Evolutionary conservation across 192 early-diverging fungal genomes (phyloP).

Genomic region (Coemansia sp.): DNA sequence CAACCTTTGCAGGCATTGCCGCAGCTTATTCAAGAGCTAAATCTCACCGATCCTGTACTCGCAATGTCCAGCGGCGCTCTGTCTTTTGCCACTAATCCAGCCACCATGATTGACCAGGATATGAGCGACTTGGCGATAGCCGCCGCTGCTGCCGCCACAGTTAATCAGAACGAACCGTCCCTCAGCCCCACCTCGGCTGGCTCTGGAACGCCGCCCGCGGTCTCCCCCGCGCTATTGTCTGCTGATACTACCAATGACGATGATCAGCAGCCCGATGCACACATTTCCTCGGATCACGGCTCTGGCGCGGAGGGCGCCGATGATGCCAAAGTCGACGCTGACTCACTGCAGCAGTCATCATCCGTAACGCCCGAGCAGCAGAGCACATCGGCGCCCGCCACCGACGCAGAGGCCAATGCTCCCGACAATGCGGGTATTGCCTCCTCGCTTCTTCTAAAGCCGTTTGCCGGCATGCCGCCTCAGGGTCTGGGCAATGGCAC

Average conservation of each 20-base stretch:
- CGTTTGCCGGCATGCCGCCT: conserved; percentile 17
- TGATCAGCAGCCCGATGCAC: not conserved
- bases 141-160: conserved; percentile 5
- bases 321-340: not conserved
- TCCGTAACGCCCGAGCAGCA: not conserved
- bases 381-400: not conserved
- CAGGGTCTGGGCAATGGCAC: conserved; percentile 27
- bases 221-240: not conserved
- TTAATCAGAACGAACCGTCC: not conserved
- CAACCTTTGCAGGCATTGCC: not conserved
- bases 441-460: conserved; percentile 44
- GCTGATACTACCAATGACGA: not conserved
- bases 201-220: not conserved
- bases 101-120: not conserved
- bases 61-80: conserved; percentile 18
- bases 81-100: conserved; percentile 9
- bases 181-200: not conserved
- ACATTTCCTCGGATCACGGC: not conserved
- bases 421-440: not conserved
- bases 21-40: conserved; percentile 6
- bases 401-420: not conserved
- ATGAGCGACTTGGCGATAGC: conserved; percentile 8
- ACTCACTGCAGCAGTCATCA: not conserved
- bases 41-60: not conserved
- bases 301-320: not conserved